Base-by-base conservation (phyloP, 2,329 filamentous ascomycete genomes). In the Phoma herbarum region DNA sequence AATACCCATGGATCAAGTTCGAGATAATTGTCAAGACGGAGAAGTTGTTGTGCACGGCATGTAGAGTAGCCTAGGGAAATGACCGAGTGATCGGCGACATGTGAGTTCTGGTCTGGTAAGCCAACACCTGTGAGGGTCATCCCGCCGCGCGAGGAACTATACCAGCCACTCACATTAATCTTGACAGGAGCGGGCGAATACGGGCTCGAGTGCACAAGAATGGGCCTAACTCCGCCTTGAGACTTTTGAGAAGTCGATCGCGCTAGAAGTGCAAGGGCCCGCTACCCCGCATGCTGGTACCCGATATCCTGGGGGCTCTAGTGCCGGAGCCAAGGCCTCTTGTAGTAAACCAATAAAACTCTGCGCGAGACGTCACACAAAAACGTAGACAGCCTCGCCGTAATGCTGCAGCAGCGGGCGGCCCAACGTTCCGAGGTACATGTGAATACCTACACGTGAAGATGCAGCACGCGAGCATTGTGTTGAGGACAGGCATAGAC, bases 81-180 rank as follows among this genome's bases (percentile, higher is more conserved):
- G 56, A 46, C 41, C 18, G 56, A 54, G 28, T 49, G 50, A 53
- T 59, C 46, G 33, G 49, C 33, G 41, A 54, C 50, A 59, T 59
- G 50, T 59, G 45, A 54, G 26, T 22, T 42, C 43, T 48, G 12
- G 33, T 14, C 18, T 26, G 31, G 31, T 25, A 45, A 44, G 18
- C 31, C 12, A 12, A 26, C 37, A 9, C 14, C 12, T 33, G 22
- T 49, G 23, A 29, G 22, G 18, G 22, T 20, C 8, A 47, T 18
- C 20, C 16, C 31, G 20, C 9, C 18, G 26, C 18, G 18, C 28
- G 23, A 14, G 23, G 16, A 10, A 26, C 1, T 23, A 31, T 16
- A 12, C 41, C 45, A 59, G 56, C 45, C 56, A 46, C 51, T 39
- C 25, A 35, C 16, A 25, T 26, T 52, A 28, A 25, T 22, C 16